Conservation (phyloP, 2,329 filamentous ascomycete species). For the Fusarium keratoplasticum region DNA sequence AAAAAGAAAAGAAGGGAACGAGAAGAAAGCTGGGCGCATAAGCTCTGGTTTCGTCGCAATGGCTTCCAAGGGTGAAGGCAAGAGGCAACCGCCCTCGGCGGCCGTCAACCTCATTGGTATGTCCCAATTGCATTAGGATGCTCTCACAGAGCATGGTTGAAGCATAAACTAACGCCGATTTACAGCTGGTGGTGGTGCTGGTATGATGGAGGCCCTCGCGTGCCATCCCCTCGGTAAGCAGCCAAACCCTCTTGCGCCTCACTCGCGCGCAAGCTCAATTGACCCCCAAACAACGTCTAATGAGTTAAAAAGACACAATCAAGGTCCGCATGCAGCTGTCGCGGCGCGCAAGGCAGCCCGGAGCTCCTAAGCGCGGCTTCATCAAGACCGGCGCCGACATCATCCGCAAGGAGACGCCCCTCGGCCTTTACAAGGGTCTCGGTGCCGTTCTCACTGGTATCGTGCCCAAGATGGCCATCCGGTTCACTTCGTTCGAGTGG, state of each 20-base stretch:
- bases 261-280: conserved; percentile 13
- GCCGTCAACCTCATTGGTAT: conserved; percentile 92
- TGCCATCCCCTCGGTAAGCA: conserved; percentile 90
- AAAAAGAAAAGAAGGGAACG: not conserved
- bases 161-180: conserved; percentile 31
- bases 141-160: not conserved
- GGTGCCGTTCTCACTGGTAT: conserved; percentile 96
- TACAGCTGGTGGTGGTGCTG: conserved; percentile 91
- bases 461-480: conserved; percentile 98
- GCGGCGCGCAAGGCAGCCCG: conserved; percentile 82
- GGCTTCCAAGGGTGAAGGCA: conserved; percentile 46
- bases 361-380: conserved; percentile 89
- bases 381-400: conserved; percentile 87
- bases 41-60: conserved; percentile 40
- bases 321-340: conserved; percentile 99
- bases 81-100: conserved; percentile 83
- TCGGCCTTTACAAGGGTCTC: conserved; percentile 97
- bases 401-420: conserved; percentile 86
- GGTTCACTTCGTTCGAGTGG: conserved; percentile 95
- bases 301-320: conserved; percentile 75
- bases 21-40: not conserved
- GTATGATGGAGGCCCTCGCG: conserved; percentile 98
- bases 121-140: conserved; percentile 42
- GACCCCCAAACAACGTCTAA: not conserved
- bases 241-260: not conserved